Conservation (phyloP, 345 rosid genomes). For the Limnanthes douglasii region DNA sequence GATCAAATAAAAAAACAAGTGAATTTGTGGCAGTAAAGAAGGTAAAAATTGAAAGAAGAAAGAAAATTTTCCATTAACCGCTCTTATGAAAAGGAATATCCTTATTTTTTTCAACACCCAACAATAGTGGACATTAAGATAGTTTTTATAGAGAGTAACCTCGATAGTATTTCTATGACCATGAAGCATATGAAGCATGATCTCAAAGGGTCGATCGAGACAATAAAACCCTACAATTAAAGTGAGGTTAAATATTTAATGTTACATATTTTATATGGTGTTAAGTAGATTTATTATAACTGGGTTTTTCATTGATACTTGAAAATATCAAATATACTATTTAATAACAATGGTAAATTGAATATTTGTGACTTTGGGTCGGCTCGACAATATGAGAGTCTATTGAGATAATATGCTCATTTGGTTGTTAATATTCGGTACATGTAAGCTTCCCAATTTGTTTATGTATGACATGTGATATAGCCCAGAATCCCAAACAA, state of each 20-base stretch:
- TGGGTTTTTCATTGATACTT: constrained; percentile 99
- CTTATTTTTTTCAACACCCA: constrained; percentile 90
- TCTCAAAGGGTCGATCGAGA: constrained; percentile 86
- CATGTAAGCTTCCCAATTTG: constrained; percentile 69
- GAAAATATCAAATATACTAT: constrained; percentile 89
- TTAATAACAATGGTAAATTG: constrained; percentile 90
- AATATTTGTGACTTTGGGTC: constrained; percentile 97
- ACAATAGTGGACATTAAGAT: constrained; percentile 95
- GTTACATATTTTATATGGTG: constrained; percentile 90
- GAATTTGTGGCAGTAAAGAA: constrained; percentile 97
- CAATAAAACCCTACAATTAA: constrained; percentile 94
- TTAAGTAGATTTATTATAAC: constrained; percentile 92
- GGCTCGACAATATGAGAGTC: constrained; percentile 98
- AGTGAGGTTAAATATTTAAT: constrained; percentile 98
- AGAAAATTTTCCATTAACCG: constrained; percentile 95
- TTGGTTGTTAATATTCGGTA: constrained; percentile 99
- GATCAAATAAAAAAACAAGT: constrained; percentile 93
- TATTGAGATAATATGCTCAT: constrained; percentile 90
- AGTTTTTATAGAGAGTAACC: constrained; percentile 89
- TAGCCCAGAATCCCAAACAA: too few species aligned
- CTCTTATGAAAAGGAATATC: constrained; percentile 87
- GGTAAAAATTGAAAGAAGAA: constrained; percentile 99
- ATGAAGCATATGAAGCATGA: constrained; percentile 99
- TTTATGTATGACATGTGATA: too few species aligned
- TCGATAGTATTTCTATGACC: constrained; percentile 95